These are phyloP conservation scores for Aspergillus brasiliensis DNA, from an alignment of 2,329 filamentous ascomycete genomes.

Conservation along the genomic window DNA sequence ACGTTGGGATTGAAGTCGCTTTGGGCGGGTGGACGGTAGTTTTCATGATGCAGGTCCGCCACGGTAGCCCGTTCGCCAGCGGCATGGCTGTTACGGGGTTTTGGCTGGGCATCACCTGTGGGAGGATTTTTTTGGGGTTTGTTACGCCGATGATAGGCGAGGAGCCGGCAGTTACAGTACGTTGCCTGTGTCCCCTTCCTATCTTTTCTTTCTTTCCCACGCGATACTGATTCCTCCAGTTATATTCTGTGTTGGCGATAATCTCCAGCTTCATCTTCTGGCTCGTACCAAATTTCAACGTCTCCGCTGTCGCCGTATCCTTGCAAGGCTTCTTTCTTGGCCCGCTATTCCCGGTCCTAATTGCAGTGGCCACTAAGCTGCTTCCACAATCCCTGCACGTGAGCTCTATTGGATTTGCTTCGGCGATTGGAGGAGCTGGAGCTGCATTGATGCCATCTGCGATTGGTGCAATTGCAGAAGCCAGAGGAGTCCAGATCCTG, in stretches of 20 bases:
- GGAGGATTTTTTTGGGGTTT: conserved; percentile 73
- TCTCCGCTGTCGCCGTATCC: conserved; percentile 70
- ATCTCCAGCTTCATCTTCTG: conserved; percentile 73
- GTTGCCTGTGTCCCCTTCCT: background rate
- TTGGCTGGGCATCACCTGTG: conserved; percentile 79
- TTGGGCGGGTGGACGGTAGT: conserved; percentile 80
- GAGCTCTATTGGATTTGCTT: conserved; percentile 76
- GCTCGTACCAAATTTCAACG: conserved; percentile 76
- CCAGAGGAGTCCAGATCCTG: conserved; percentile 60
- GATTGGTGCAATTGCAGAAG: conserved; percentile 53
- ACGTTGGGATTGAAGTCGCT: conserved; percentile 72
- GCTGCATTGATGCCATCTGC: conserved; percentile 54
- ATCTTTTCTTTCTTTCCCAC: background rate
- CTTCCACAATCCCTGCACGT: conserved; percentile 74
- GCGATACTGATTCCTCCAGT: no score
- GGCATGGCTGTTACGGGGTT: conserved; percentile 79
- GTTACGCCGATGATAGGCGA: conserved; percentile 70
- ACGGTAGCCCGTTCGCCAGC: conserved; percentile 68
- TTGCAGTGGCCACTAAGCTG: conserved; percentile 73
- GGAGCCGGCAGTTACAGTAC: conserved; percentile 60
- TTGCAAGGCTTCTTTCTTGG: conserved; percentile 79
- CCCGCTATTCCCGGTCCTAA: conserved; percentile 73
- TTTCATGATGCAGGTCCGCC: conserved; percentile 80
- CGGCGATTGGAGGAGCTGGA: conserved; percentile 74
- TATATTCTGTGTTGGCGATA: conserved; percentile 67